Base-by-base conservation (phyloP, 1,284 basidiomycete species). In the Cryptococcus sp. region DNA sequence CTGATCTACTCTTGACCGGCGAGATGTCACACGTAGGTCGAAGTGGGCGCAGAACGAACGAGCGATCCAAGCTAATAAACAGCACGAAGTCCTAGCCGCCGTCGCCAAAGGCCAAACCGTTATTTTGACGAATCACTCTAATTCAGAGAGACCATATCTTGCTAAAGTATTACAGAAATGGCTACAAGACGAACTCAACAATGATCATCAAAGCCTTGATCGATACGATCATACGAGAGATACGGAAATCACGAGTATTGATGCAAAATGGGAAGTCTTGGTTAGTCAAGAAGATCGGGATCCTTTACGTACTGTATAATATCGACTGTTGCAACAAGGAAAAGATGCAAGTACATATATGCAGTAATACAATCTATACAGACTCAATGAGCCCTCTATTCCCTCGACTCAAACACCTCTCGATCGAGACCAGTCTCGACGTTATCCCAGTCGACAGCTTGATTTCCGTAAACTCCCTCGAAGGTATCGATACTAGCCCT, bases 71-170 rank as follows among this genome's bases (percentile, higher is more conserved):
- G 13, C 54, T 48, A 53, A 41, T 36, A 23, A 53, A 49, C 70
- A 90, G 87, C 89, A 93, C 69, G 86, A 91, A 55, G 83, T 91
- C 45, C 78, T 93, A 24, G 86, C 87, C 2, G 81, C 85, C 2
- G 78, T 88, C 1, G 87, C 86, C 13, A 74, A 76, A 45, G 87
- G 87, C 40, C 83, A 79, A 63, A 80, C 86, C 61, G 85, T 93
- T 63, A 81, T 92, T 57, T 79, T 93, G 48, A 89, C 88, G 84
- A 76, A 86, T 23, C 87, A 93, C 75, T 86, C 87, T 22, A 91
- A 91, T 76, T 90, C 89, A 24, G 90, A 93, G 77, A 85, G 90
- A 28, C 87, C 87, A 0, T 93, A 88, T 73, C 84, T 93, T 50
- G 80, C 82, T 2, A 59, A 62, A 22, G 77, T 82, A 19, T 80